Base-by-base conservation (phyloP, 108 stramenopile species). In the Cyclotella sp. region DNA sequence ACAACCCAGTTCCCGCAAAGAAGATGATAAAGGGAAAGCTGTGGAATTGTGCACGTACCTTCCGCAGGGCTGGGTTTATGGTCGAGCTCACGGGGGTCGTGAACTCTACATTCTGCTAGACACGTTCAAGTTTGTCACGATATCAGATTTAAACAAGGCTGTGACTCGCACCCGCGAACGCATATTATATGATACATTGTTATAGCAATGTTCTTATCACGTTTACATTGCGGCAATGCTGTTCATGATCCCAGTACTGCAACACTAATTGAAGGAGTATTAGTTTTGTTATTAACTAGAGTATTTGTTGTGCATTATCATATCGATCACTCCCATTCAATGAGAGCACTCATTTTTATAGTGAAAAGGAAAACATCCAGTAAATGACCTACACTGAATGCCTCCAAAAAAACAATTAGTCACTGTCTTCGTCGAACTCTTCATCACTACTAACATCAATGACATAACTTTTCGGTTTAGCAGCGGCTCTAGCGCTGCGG, bases 51-150 rank as follows among this genome's bases (percentile, higher is more conserved):
- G 86, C 30, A 91, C 93, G 18, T 90, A 75, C 22, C 68, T 90
- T 41, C 78, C 88, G 15, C 84, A 84, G 14, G 89, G 88, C 9
- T 93, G 93, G 93, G 79, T 91, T 12, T 90, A 84, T 69, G 81
- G 88, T 13, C 75, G 67, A 42, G 82, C 84, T 0, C 58, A 69
- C n/a, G 81, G 63, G 9, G 67, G 81, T 16, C 70, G 68, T 27
- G 93, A 93, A 54, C 40, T 93, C n/a, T 94, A 94, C 59, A 68
- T 85, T 19, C 44, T 91, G 26, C 73, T 91, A 12, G 91, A 94
- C 68, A 78, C 85, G 4, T 81, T 76, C 46, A 77, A 75, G 27
- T 88, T 85, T 67, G 86, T 88, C 16, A 94, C 91, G 40, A 78
- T 90, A 19, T 73, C 88, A 21, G 91, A 94, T 68, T 88, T 92